Conservation (phyloP, 2,329 filamentous ascomycete genomes). For the Aspergillus nomiae region DNA sequence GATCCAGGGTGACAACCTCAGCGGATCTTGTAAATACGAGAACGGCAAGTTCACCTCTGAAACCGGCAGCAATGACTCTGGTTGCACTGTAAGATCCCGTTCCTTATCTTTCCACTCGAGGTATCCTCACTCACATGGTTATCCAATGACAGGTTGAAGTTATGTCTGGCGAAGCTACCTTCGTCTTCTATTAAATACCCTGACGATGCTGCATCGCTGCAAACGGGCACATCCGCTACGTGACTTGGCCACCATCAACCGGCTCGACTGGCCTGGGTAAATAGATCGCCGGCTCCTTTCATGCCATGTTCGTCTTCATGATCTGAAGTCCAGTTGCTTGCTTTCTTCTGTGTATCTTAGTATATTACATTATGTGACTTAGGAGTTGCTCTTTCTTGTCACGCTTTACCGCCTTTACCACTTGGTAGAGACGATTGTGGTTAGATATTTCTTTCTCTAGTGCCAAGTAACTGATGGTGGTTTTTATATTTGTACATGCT, state of each 20-base stretch:
- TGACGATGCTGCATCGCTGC: conserved; percentile 7
- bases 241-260: background rate
- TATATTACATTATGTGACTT: conserved; percentile 33
- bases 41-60: conserved; percentile 63
- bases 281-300: conserved; percentile 17
- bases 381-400: conserved; percentile 27
- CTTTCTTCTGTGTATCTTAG: conserved; percentile 42
- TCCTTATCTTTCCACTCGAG: background rate
- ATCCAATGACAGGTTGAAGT: conserved; percentile 48
- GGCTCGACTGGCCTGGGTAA: conserved; percentile 10
- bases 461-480: conserved; percentile 21
- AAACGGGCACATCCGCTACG: conserved; percentile 4
- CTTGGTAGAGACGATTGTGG: conserved; percentile 22
- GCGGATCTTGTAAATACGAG: conserved; percentile 65
- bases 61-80: conserved; percentile 53
- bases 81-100: conserved; percentile 75
- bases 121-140: background rate
- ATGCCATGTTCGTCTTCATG: conserved; percentile 26
- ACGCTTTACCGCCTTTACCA: conserved; percentile 22
- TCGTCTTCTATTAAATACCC: conserved; percentile 45
- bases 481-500: conserved; percentile 3
- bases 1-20: conserved; percentile 67
- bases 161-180: conserved; percentile 52
- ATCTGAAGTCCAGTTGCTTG: conserved; percentile 31
- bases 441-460: conserved; percentile 26